Conservation (phyloP, 305 asterid genomes). For the Plantago coronopus region DNA sequence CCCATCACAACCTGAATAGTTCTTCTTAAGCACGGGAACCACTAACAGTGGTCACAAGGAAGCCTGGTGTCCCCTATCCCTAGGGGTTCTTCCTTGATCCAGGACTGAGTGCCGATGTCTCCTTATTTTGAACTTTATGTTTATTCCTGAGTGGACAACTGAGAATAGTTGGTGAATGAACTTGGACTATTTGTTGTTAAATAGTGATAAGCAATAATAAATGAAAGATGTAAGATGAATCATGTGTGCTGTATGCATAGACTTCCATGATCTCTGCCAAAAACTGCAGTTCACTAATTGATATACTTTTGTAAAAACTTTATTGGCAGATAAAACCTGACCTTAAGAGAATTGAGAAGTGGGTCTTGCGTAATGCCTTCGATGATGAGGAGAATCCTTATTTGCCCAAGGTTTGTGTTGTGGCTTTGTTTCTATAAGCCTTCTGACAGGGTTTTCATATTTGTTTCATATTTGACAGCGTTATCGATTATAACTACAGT, state of each 20-base stretch:
- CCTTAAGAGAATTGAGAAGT: slow-evolving; percentile 93
- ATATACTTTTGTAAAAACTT: too few relatives aligned
- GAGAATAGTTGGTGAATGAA: too few relatives aligned
- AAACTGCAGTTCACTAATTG: neutral
- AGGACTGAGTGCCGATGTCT: too few relatives aligned
- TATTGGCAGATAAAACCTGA: slow-evolving; percentile 67
- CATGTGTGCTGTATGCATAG: neutral
- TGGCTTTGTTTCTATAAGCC: slow-evolving; percentile 12
- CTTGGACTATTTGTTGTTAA: too few relatives aligned
- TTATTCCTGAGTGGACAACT: too few relatives aligned
- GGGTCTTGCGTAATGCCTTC: slow-evolving; percentile 91
- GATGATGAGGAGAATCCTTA: slow-evolving; percentile 87
- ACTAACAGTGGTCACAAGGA: slow-evolving; percentile 3
- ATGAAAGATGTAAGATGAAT: too few relatives aligned
- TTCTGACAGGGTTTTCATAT: neutral
- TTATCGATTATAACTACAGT: neutral
- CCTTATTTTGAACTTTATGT: too few relatives aligned
- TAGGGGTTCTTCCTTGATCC: too few relatives aligned
- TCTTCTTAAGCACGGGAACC: slow-evolving; percentile 6
- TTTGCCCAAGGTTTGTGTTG: slow-evolving; percentile 80
- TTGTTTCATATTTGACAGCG: slow-evolving; percentile 1
- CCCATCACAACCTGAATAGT: slow-evolving; percentile 9
- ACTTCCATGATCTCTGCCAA: neutral
- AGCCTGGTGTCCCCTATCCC: neutral
- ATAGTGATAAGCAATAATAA: too few relatives aligned